Conservation (phyloP, 2,329 filamentous ascomycete species). For the Xylariaceae sp. region DNA sequence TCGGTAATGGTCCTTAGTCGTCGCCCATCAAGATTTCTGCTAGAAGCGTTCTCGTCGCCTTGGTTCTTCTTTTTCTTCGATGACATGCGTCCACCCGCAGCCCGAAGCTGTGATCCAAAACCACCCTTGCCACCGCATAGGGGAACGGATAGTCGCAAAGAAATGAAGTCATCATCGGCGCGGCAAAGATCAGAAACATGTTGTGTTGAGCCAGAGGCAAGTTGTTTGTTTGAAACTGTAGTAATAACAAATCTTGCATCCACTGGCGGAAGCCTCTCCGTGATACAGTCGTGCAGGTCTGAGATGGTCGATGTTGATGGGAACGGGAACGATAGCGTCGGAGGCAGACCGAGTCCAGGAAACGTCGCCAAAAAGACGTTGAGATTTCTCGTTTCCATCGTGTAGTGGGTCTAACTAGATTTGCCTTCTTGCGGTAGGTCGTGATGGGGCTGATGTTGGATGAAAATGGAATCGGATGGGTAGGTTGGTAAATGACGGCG, state of each 20-base stretch:
- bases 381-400: slow-evolving; percentile 56
- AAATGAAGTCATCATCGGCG: slow-evolving; percentile 64
- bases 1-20: slow-evolving; percentile 88
- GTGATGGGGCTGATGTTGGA: not conserved
- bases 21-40: slow-evolving; percentile 87
- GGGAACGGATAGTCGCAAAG: slow-evolving; percentile 73
- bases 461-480: not conserved
- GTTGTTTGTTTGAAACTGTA: slow-evolving; percentile 71
- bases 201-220: slow-evolving; percentile 50
- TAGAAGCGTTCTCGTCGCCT: slow-evolving; percentile 82
- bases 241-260: slow-evolving; percentile 69
- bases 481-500: no score
- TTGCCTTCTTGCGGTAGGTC: not conserved
- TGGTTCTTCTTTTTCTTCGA: slow-evolving; percentile 83
- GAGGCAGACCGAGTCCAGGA: slow-evolving; percentile 72
- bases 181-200: slow-evolving; percentile 59
- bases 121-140: slow-evolving; percentile 93
- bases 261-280: slow-evolving; percentile 56
- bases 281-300: slow-evolving; percentile 61
- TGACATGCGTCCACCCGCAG: slow-evolving; percentile 96
- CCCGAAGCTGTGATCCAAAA: slow-evolving; percentile 94
- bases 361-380: slow-evolving; percentile 86
- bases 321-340: slow-evolving; percentile 76
- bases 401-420: slow-evolving; percentile 1
- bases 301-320: slow-evolving; percentile 60